These are phyloP conservation scores for Nothophytophthora sp. DNA, from an alignment of 352 stramenopile species.

Conservation along the genomic window DNA sequence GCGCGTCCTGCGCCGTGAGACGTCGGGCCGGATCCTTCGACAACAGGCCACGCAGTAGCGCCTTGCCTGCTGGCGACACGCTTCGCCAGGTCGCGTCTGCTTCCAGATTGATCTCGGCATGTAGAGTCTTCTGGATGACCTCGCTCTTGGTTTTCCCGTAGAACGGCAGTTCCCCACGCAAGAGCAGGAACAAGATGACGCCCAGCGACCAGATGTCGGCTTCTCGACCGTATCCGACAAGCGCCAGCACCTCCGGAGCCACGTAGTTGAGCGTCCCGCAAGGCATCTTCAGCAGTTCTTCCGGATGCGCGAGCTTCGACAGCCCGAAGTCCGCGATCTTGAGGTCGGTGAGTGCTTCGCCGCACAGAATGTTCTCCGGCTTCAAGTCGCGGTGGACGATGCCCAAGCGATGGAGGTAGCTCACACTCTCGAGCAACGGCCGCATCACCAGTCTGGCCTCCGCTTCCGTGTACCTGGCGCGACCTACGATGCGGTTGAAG, in stretches of 20 bases:
- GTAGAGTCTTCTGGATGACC: constrained; percentile 92
- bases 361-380: constrained; percentile 89
- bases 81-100: constrained; percentile 53
- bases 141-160: constrained; percentile 91
- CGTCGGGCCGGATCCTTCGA: constrained; percentile 83
- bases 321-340: constrained; percentile 94
- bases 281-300: constrained; percentile 94
- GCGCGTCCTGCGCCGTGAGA: constrained; percentile 79
- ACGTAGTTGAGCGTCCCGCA: constrained; percentile 94
- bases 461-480: constrained; percentile 85
- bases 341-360: constrained; percentile 83
- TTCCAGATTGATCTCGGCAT: constrained; percentile 84
- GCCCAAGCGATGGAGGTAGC: constrained; percentile 91
- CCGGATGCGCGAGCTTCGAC: constrained; percentile 90
- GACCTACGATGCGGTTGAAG: constrained; percentile 96
- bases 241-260: constrained; percentile 91
- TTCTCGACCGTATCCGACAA: constrained; percentile 88
- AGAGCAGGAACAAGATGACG: constrained; percentile 93
- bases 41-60: constrained; percentile 77
- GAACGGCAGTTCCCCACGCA: constrained; percentile 90
- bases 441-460: constrained; percentile 88
- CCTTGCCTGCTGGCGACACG: constrained; percentile 59
- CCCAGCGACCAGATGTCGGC: constrained; percentile 94
- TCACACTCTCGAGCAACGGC: constrained; percentile 88
- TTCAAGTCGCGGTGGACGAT: constrained; percentile 92